Conservation (phyloP, 257 asterid species). For the Solanum gandarillasii region DNA sequence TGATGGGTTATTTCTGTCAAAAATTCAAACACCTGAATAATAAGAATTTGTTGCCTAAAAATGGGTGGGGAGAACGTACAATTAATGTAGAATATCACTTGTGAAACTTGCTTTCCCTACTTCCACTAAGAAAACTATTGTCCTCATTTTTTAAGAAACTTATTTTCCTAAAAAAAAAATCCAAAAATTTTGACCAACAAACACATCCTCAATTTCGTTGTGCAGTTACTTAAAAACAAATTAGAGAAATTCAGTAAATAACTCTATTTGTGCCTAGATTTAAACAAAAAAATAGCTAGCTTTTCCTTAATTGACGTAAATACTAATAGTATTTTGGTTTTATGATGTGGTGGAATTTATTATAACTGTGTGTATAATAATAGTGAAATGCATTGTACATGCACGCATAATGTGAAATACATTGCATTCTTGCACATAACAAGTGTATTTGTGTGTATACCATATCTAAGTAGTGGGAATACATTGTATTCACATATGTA, state of each 20-base stretch:
- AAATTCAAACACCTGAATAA: no score
- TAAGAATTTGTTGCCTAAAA: no score
- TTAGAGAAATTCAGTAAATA: not conserved
- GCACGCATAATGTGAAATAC: not conserved
- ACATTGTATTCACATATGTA: not conserved
- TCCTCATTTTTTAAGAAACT: not conserved
- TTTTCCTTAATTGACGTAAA: not conserved
- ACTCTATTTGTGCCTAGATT: not conserved
- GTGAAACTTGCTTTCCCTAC: not conserved
- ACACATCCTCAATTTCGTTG: not conserved
- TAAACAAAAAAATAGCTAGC: not conserved
- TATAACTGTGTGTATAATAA: not conserved
- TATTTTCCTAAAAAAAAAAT: not conserved
- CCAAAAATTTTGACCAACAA: not conserved
- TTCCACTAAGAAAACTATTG: not conserved
- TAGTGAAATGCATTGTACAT: not conserved
- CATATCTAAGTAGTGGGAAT: not conserved
- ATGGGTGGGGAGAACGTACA: not conserved
- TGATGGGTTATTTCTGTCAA: no score
- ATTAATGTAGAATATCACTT: not conserved
- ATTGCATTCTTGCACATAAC: not conserved
- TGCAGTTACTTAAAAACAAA: not conserved
- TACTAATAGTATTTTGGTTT: not conserved
- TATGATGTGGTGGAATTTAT: not conserved
- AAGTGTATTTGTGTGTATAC: not conserved